phyloP scores from a whole-genome alignment of 768 basidiomycete genomes.

The Wakefieldia striispora region DNA sequence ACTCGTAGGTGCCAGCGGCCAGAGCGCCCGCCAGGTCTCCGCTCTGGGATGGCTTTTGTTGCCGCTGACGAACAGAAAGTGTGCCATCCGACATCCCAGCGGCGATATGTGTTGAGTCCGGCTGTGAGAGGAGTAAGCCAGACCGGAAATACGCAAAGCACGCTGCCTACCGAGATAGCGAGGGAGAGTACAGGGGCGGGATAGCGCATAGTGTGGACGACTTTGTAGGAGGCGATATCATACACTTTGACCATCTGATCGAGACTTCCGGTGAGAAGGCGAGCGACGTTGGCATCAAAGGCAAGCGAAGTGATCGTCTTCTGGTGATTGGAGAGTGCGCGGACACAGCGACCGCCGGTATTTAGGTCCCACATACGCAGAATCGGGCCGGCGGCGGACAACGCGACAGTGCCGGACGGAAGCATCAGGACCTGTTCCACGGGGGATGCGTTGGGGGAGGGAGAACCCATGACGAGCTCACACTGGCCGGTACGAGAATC shows the following conservation, averaged over 20 bases:
- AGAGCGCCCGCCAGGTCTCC: conserved; percentile 40
- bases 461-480: conserved; percentile 75
- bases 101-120: conserved; percentile 94
- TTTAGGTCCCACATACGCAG: conserved; percentile 94
- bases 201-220: conserved; percentile 98
- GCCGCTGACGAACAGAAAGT: conserved; percentile 90
- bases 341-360: conserved; percentile 83
- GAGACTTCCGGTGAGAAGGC: conserved; percentile 85
- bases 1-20: conserved; percentile 60
- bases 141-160: background rate
- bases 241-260: conserved; percentile 99
- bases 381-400: conserved; percentile 90
- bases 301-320: conserved; percentile 92
- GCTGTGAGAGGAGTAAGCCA: conserved; percentile 45
- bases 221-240: conserved; percentile 90
- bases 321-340: conserved; percentile 95
- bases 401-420: conserved; percentile 79
- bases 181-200: conserved; percentile 88
- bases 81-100: conserved; percentile 99
- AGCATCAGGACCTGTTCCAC: conserved; percentile 94
- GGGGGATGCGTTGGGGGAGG: conserved; percentile 42
- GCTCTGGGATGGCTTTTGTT: conserved; percentile 67
- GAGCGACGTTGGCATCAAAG: conserved; percentile 71
- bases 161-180: conserved; percentile 71
- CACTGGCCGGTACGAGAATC: conserved; percentile 81